These are phyloP conservation scores for Ceratocystis smalleyi DNA, from an alignment of 2,329 filamentous ascomycete genomes.

Conservation along the genomic window DNA sequence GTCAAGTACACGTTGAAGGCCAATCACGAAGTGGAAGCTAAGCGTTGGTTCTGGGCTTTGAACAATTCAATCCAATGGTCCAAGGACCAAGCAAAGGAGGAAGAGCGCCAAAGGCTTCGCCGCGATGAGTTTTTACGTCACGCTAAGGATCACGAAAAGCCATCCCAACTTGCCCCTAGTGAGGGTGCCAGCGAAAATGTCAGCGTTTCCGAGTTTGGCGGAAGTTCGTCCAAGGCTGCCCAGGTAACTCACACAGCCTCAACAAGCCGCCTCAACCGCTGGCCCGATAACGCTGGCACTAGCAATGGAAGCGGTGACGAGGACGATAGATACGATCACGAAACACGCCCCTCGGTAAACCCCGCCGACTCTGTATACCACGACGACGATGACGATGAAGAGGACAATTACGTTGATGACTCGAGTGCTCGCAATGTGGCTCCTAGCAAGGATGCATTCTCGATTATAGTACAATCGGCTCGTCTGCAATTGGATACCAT, in stretches of 20 bases:
- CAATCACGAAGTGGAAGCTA: conserved; percentile 95
- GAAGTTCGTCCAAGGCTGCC: conserved; percentile 8
- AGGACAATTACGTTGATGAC: conserved; percentile 58
- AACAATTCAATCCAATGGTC: conserved; percentile 98
- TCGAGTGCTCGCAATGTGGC: conserved; percentile 64
- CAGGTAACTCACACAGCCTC: conserved; percentile 21
- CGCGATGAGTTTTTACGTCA: conserved; percentile 62
- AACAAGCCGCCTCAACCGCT: conserved; percentile 7
- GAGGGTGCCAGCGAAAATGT: conserved; percentile 37
- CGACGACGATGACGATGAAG: conserved; percentile 49
- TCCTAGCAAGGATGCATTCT: conserved; percentile 80
- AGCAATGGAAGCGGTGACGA: conserved; percentile 33
- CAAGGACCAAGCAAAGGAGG: conserved; percentile 90
- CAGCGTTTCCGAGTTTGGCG: conserved; percentile 31
- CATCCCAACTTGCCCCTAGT: conserved; percentile 31
- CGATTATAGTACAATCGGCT: conserved; percentile 91
- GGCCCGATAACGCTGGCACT: conserved; percentile 26
- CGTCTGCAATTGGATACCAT: conserved; percentile 85
- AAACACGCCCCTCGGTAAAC: conserved; percentile 26
- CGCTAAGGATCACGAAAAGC: conserved; percentile 57
- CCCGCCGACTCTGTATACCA: conserved; percentile 25
- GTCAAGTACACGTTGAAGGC: conserved; percentile 97
- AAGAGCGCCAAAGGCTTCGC: conserved; percentile 59
- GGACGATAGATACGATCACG: conserved; percentile 34
- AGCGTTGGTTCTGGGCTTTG: conserved; percentile 96